Conservation (phyloP, 768 basidiomycete genomes). For the Panus rudis region DNA sequence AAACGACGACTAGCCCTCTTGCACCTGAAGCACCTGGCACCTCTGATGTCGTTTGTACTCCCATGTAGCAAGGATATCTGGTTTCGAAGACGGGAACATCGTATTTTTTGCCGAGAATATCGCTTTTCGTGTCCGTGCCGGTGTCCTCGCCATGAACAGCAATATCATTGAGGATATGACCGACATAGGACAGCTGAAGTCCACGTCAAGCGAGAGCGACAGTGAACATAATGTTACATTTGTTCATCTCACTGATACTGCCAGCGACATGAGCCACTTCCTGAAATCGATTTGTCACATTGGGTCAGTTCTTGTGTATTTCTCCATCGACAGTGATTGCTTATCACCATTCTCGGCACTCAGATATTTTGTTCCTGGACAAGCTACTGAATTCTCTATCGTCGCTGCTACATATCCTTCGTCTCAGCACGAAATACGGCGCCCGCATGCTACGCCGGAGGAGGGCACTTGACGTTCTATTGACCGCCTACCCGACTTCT, state of each 20-base stretch:
- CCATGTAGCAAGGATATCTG: too few species aligned
- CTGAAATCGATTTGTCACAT: constrained; percentile 5
- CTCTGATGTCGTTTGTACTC: too few species aligned
- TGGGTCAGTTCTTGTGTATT: constrained; percentile 1
- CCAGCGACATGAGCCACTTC: constrained; percentile 2
- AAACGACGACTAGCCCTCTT: too few species aligned
- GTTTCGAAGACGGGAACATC: constrained; percentile 9
- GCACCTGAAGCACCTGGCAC: too few species aligned
- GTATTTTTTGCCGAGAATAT: constrained; percentile 3
- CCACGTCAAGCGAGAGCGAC: neutral
- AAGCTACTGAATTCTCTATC: too few species aligned
- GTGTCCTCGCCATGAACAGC: constrained; percentile 4
- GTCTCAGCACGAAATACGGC: constrained; percentile 18
- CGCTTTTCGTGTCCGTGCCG: constrained; percentile 7
- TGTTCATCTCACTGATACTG: too few species aligned
- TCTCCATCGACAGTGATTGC: neutral
- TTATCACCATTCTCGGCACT: neutral
- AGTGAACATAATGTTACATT: too few species aligned
- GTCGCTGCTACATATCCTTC: too few species aligned
- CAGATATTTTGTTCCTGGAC: constrained; percentile 7
- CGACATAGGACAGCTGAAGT: too few species aligned
- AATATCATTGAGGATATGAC: constrained; percentile 11
- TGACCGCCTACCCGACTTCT: constrained; percentile 13
- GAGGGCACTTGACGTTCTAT: constrained; percentile 13
- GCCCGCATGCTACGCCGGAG: constrained; percentile 6